Evolutionary conservation across 1,139 yeast genomes (phyloP).

Genomic region (Fermentozyma sake): DNA sequence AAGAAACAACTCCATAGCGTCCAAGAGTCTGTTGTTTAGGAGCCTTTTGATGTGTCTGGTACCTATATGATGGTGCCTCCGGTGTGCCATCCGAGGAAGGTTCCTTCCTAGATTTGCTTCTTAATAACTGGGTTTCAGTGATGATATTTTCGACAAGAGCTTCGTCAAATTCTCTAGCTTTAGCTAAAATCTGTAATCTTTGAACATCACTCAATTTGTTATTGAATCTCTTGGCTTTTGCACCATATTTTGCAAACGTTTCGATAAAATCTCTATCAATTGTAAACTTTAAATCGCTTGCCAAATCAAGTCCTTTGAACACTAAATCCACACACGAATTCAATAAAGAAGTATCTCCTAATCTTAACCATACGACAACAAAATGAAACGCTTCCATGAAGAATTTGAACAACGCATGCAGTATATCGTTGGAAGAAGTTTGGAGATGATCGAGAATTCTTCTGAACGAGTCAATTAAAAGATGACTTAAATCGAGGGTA

Average conservation of each 20-base stretch:
- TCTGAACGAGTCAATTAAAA: constrained; percentile 61
- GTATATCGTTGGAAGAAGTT: constrained; percentile 21
- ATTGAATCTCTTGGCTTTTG: constrained; percentile 60
- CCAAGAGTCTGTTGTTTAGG: constrained; percentile 47
- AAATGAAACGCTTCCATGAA: constrained; percentile 51
- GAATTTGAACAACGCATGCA: constrained; percentile 23
- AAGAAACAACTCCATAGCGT: constrained; percentile 41
- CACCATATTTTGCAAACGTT: constrained; percentile 58
- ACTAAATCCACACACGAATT: constrained; percentile 73
- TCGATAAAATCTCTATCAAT: constrained; percentile 49
- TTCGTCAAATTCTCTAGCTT: constrained; percentile 52
- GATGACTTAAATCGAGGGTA: constrained; percentile 72
- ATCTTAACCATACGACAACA: constrained; percentile 73
- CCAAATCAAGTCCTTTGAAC: constrained; percentile 60
- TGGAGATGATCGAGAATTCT: constrained; percentile 35
- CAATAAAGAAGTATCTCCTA: constrained; percentile 73
- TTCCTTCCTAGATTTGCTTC: constrained; percentile 8
- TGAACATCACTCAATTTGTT: constrained; percentile 62
- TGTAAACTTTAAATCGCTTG: constrained; percentile 45
- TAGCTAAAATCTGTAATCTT: constrained; percentile 49
- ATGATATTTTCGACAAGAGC: constrained; percentile 50
- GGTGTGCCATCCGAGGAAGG: constrained; percentile 8
- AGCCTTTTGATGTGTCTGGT: constrained; percentile 19
- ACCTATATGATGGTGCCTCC: constrained; percentile 23
- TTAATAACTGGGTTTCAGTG: constrained; percentile 39